Percentiles rank a stretch among this genome's conserved stretches.
Evolutionary conservation across 1,139 yeast species (phyloP).

Genomic region (Geotrichum candidum): DNA sequence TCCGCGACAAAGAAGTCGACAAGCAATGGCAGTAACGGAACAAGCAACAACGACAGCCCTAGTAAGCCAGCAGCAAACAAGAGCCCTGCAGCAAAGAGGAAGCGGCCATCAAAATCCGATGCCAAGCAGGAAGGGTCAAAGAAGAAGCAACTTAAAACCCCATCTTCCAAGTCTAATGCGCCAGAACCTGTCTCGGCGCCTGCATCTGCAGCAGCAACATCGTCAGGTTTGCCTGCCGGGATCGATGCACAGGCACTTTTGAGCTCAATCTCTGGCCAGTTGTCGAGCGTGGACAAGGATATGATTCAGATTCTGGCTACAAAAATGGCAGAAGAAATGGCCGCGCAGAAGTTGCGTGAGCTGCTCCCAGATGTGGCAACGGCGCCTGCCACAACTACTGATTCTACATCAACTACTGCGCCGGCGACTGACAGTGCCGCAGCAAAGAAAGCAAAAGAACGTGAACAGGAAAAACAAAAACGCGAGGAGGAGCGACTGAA

Average conservation of each 20-base stretch:
- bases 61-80: not conserved
- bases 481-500: slow-evolving; percentile 1
- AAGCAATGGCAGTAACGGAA: not conserved
- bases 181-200: not conserved
- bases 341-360: slow-evolving; percentile 6
- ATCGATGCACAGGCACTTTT: not conserved
- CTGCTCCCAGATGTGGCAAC: not conserved
- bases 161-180: not conserved
- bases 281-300: not conserved
- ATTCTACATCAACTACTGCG: not conserved
- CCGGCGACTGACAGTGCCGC: not conserved
- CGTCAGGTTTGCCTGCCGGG: not conserved
- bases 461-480: slow-evolving; percentile 1
- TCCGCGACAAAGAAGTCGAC: not conserved
- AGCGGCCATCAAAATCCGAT: not conserved
- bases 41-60: not conserved
- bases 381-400: not conserved
- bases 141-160: not conserved
- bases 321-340: slow-evolving; percentile 17
- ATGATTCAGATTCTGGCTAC: slow-evolving; percentile 11
- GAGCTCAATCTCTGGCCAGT: slow-evolving; percentile 5
- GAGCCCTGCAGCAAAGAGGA: not conserved
- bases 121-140: not conserved
- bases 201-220: not conserved
- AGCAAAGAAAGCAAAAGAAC: not conserved